Evolutionary conservation across 768 basidiomycete species (phyloP).

Genomic region (Mrakia hoshinonis): DNA sequence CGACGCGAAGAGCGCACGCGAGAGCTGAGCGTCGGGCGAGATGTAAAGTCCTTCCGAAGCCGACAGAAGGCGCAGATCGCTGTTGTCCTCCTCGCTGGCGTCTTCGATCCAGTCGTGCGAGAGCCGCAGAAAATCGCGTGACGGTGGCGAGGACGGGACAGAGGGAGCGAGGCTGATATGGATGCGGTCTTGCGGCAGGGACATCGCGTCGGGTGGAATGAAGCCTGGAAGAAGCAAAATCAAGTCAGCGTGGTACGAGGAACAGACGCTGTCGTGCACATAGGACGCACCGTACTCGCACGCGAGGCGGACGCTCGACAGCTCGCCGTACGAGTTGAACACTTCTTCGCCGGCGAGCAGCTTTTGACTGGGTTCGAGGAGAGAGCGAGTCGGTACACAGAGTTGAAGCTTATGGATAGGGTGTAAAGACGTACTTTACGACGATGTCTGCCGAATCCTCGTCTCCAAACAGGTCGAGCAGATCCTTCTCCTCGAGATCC

Average conservation of each 20-base stretch:
- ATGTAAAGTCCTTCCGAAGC: constrained; percentile 1
- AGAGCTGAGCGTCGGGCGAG: constrained; percentile 24
- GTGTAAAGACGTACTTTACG: constrained; percentile 40
- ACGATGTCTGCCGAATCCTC: constrained; percentile 56
- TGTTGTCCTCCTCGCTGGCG: too few species aligned
- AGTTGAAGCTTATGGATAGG: neutral
- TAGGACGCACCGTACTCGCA: constrained; percentile 21
- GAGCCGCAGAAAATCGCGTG: neutral
- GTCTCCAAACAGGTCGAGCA: constrained; percentile 13
- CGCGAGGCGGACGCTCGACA: constrained; percentile 7
- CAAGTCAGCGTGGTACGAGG: too few species aligned
- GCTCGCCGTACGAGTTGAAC: constrained; percentile 60
- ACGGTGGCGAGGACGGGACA: neutral
- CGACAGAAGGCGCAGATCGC: neutral
- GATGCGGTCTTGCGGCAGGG: constrained; percentile 20
- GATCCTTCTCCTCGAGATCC: constrained; percentile 16
- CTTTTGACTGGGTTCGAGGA: constrained; percentile 32
- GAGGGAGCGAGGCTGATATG: neutral
- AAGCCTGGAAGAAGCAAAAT: constrained; percentile 3
- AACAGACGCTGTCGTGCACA: neutral
- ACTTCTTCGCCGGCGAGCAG: constrained; percentile 52
- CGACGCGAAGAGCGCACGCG: neutral
- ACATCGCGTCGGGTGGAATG: constrained; percentile 19
- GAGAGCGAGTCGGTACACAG: neutral
- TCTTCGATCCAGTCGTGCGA: neutral